phyloP scores from a whole-genome alignment of 345 rosid genomes.

The Camelina hispida region DNA sequence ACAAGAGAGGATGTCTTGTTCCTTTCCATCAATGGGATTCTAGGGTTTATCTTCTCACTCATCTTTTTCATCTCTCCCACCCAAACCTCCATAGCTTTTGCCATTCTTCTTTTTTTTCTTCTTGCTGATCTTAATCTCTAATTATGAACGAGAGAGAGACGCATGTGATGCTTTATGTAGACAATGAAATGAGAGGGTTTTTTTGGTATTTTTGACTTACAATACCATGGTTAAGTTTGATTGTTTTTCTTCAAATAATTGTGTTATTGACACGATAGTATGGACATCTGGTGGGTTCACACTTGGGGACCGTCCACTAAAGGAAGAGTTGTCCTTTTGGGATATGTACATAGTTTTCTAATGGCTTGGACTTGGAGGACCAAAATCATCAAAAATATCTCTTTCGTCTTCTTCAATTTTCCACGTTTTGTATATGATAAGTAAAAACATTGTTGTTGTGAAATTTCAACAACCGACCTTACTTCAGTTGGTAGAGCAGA shows the following conservation, averaged over 20 bases:
- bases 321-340: conserved; percentile 14
- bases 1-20: conserved; percentile 25
- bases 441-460: not conserved
- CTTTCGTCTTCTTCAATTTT: conserved; percentile 7
- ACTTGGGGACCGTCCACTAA: conserved; percentile 35
- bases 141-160: conserved; percentile 23
- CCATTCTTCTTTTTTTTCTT: conserved; percentile 42
- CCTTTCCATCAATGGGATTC: conserved; percentile 44
- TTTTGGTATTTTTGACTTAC: not conserved
- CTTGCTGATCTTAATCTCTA: conserved; percentile 13
- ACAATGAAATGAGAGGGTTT: not conserved
- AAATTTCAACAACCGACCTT: conserved; percentile 58
- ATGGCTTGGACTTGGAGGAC: not conserved
- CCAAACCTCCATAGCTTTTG: conserved; percentile 59
- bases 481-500: conserved; percentile 99
- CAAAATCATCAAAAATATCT: conserved; percentile 2
- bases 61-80: conserved; percentile 63
- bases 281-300: conserved; percentile 22
- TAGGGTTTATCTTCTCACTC: conserved; percentile 51
- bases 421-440: not conserved
- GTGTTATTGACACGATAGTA: conserved; percentile 16
- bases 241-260: conserved; percentile 6
- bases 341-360: not conserved
- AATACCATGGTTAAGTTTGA: conserved; percentile 15
- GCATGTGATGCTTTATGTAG: conserved; percentile 32